Evolutionary conservation across 2,329 filamentous ascomycete species (phyloP).

Genomic region (Hyphodiscus sp.): DNA sequence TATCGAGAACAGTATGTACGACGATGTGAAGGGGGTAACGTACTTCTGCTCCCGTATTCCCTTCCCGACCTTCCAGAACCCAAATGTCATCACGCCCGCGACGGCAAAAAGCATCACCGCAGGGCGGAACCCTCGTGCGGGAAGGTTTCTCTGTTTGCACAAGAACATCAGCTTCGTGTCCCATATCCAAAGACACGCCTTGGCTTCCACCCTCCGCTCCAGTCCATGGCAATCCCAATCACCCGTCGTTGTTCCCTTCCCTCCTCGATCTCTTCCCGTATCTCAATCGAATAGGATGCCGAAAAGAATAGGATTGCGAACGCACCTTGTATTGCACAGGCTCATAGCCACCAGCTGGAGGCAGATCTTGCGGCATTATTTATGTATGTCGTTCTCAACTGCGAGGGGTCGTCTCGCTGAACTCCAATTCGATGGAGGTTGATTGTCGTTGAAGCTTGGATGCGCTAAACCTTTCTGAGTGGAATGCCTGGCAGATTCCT

Average conservation of each 20-base stretch:
- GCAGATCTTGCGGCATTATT: constrained; percentile 98
- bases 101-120: constrained; percentile 70
- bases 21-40: constrained; percentile 27
- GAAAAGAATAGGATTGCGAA: constrained; percentile 22
- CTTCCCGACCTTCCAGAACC: constrained; percentile 79
- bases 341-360: constrained; percentile 88
- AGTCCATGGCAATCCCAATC: no score
- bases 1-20: not conserved
- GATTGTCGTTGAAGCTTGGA: not conserved
- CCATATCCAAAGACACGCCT: no score
- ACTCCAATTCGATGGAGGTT: constrained; percentile 1
- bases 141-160: constrained; percentile 71
- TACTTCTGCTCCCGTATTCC: constrained; percentile 91
- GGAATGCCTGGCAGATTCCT: not conserved
- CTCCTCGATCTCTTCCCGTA: constrained; percentile 8
- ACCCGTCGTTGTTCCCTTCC: no score
- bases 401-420: not conserved
- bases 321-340: constrained; percentile 94
- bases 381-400: constrained; percentile 31
- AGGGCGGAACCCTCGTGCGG: constrained; percentile 83
- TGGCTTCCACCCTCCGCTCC: no score
- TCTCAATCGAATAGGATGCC: not conserved
- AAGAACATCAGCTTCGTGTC: no score
- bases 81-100: constrained; percentile 75
- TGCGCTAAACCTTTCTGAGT: not conserved